Conservation (phyloP, 2,329 filamentous ascomycete species). For the Penicillium sp. region DNA sequence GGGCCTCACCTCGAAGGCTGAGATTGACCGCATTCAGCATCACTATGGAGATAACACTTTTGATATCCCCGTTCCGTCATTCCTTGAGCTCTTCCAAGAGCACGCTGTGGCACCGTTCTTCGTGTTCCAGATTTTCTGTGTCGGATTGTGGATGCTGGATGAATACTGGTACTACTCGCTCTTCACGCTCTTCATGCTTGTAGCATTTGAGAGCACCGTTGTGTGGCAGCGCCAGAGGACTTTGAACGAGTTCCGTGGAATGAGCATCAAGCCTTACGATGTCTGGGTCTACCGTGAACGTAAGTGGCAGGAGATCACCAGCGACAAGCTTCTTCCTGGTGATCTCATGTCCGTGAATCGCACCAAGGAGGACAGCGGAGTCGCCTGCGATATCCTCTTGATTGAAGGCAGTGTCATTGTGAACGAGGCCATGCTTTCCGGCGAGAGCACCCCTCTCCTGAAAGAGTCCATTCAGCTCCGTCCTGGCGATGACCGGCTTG, state of each 20-base stretch:
- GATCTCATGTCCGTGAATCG: constrained; percentile 88
- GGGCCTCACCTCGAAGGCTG: constrained; percentile 69
- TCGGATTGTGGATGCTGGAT: constrained; percentile 96
- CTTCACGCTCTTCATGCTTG: constrained; percentile 97
- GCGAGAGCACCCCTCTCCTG: constrained; percentile 91
- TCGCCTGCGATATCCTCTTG: constrained; percentile 94
- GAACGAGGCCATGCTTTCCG: constrained; percentile 98
- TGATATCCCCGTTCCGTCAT: constrained; percentile 94
- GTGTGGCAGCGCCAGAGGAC: constrained; percentile 98
- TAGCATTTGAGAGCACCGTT: constrained; percentile 95
- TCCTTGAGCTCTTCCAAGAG: constrained; percentile 93
- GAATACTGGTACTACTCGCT: constrained; percentile 99
- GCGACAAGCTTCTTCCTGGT: constrained; percentile 87
- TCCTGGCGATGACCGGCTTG: constrained; percentile 72
- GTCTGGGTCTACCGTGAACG: constrained; percentile 84
- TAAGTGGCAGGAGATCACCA: constrained; percentile 83
- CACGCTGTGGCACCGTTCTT: constrained; percentile 99
- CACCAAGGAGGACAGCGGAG: constrained; percentile 94
- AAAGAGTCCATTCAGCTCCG: constrained; percentile 95
- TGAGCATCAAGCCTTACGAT: constrained; percentile 99
- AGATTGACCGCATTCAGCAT: constrained; percentile 75
- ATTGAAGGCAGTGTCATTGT: constrained; percentile 95
- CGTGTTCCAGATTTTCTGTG: constrained; percentile 98
- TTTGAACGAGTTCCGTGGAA: constrained; percentile 91
- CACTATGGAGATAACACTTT: constrained; percentile 96